Percentiles rank a stretch among this genome's conserved stretches.
phyloP scores from a whole-genome alignment of 257 asterid genomes.

The Jasminum sambac region DNA sequence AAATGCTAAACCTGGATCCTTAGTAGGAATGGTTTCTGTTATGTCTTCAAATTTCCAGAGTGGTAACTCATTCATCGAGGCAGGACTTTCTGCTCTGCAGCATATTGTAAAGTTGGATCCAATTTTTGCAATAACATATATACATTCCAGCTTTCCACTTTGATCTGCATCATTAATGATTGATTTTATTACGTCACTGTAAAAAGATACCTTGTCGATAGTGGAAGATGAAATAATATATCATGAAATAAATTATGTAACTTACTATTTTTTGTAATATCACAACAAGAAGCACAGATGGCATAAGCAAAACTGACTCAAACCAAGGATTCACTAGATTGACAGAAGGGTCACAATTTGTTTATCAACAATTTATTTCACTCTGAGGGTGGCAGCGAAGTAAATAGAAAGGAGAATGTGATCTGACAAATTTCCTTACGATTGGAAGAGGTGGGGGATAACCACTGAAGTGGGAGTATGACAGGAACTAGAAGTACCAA shows the following conservation, averaged over 20 bases:
- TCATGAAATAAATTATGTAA: not conserved
- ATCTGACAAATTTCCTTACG: not conserved
- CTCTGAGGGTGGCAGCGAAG: not conserved
- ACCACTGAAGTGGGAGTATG: not conserved
- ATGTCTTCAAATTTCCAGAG: slow-evolving; percentile 92
- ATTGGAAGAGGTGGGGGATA: not conserved
- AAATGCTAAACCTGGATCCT: slow-evolving; percentile 86
- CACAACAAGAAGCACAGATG: not conserved
- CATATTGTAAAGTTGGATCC: slow-evolving; percentile 84
- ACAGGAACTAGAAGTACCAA: not conserved
- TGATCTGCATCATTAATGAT: slow-evolving; percentile 65
- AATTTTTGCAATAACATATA: slow-evolving; percentile 83
- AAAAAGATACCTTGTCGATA: not conserved
- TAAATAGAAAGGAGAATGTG: not conserved
- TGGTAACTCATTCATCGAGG: slow-evolving; percentile 86
- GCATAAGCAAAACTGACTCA: not conserved
- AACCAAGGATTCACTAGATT: not conserved
- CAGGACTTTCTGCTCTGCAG: slow-evolving; percentile 98
- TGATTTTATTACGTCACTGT: slow-evolving; percentile 24
- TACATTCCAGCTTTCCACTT: slow-evolving; percentile 98
- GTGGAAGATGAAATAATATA: not conserved
- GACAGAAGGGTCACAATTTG: not conserved
- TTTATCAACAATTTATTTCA: not conserved
- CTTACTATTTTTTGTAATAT: not conserved
- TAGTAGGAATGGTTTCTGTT: slow-evolving; percentile 74